Percentiles rank a stretch among this genome's conserved stretches.
Conservation (phyloP, 1,139 yeast species). For the Scheffersomyces quercinus region DNA sequence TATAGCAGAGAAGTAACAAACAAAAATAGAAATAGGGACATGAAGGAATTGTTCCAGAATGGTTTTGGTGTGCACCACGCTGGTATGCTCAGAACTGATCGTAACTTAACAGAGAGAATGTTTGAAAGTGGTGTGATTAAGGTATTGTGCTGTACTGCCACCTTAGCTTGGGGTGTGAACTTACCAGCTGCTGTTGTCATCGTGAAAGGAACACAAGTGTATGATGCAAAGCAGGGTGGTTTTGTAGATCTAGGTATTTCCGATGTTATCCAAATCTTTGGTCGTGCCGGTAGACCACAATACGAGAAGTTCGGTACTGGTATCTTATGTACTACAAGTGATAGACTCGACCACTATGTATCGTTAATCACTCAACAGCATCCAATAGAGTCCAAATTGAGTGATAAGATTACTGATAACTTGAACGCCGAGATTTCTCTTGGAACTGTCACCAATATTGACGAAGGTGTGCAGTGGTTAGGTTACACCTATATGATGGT, state of each 20-base stretch:
- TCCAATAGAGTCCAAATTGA: slow-evolving; percentile 87
- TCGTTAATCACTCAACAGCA: slow-evolving; percentile 90
- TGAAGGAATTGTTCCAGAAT: slow-evolving; percentile 72
- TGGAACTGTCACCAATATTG: slow-evolving; percentile 93
- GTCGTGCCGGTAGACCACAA: slow-evolving; percentile 99
- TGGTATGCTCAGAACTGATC: slow-evolving; percentile 89
- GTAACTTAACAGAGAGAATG: slow-evolving; percentile 87
- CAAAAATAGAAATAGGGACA: slow-evolving; percentile 74
- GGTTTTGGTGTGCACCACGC: slow-evolving; percentile 98
- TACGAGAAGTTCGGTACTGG: slow-evolving; percentile 93
- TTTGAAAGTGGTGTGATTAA: slow-evolving; percentile 83
- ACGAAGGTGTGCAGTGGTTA: slow-evolving; percentile 94
- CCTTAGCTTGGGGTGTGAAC: slow-evolving; percentile 99
- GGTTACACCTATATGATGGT: slow-evolving; percentile 95
- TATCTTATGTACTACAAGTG: slow-evolving; percentile 80
- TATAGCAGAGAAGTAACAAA: slow-evolving; percentile 64
- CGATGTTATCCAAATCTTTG: slow-evolving; percentile 96
- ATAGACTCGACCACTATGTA: slow-evolving; percentile 81
- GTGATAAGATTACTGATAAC: slow-evolving; percentile 81
- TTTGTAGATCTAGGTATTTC: slow-evolving; percentile 91
- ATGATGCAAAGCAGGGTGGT: slow-evolving; percentile 94
- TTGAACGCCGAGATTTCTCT: slow-evolving; percentile 93
- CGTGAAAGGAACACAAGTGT: slow-evolving; percentile 93
- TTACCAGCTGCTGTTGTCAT: slow-evolving; percentile 98
- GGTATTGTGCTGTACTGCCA: slow-evolving; percentile 94